Percentiles rank a stretch among this genome's conserved stretches.
Evolutionary conservation across 306 rosid genomes (phyloP).

Genomic region (Trichosanthes cucumerina): DNA sequence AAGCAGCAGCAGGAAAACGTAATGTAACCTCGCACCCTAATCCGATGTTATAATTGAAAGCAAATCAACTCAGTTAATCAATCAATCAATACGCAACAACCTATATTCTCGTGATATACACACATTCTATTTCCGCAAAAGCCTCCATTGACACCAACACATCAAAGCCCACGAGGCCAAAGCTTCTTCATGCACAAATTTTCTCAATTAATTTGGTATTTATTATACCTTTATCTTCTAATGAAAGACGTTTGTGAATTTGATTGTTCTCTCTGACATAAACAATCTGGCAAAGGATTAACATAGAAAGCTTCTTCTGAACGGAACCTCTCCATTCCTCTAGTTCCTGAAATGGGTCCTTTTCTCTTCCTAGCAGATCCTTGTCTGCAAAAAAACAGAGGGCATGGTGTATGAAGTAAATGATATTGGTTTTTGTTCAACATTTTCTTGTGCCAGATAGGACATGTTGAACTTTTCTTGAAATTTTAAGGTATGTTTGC

Average conservation of each 20-base stretch:
- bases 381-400: slow-evolving; percentile 33
- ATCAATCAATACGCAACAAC: no score
- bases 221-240: not conserved
- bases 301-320: slow-evolving; percentile 88
- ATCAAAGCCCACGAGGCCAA: not conserved
- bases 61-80: no score
- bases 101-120: no score
- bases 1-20: no score
- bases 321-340: slow-evolving; percentile 78
- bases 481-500: not conserved
- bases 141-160: no score
- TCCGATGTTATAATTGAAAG: no score
- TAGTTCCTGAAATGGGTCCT: slow-evolving; percentile 87
- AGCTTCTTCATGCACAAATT: not conserved
- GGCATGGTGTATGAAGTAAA: not conserved
- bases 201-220: not conserved
- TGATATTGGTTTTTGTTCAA: not conserved
- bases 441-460: not conserved
- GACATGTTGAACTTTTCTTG: not conserved
- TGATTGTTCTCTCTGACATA: slow-evolving; percentile 45
- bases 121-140: no score
- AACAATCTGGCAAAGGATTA: slow-evolving; percentile 83
- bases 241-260: slow-evolving; percentile 20
- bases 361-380: slow-evolving; percentile 80
- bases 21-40: no score